phyloP scores from a whole-genome alignment of 2,329 filamentous ascomycete species.

The Aotearoamyces nothofagi region DNA sequence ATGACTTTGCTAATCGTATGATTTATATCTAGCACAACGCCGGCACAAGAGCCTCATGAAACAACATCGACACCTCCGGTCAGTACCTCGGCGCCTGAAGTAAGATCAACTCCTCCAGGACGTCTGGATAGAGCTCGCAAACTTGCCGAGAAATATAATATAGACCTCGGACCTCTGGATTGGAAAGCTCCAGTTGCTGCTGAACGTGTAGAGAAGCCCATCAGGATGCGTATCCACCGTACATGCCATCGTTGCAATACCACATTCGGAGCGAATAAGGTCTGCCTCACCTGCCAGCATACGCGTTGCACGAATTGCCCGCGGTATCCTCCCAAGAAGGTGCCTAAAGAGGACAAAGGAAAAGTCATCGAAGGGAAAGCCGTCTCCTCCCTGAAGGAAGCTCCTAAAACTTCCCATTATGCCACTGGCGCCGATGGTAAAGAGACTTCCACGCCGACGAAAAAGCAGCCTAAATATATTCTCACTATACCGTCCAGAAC shows the following conservation, averaged over 20 bases:
- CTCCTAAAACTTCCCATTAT: neutral
- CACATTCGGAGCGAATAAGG: constrained; percentile 56
- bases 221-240: constrained; percentile 63
- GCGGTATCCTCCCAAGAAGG: constrained; percentile 43
- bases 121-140: constrained; percentile 9
- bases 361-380: constrained; percentile 31
- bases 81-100: too few species aligned
- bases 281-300: constrained; percentile 67
- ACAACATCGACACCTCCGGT: neutral
- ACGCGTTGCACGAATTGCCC: constrained; percentile 67
- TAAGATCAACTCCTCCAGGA: neutral
- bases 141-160: constrained; percentile 21
- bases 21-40: neutral
- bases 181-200: constrained; percentile 10
- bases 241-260: constrained; percentile 71
- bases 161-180: constrained; percentile 20
- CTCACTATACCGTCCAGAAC: constrained; percentile 50
- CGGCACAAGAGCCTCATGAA: neutral
- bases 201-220: constrained; percentile 54
- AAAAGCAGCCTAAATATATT: constrained; percentile 27
- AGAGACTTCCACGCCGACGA: constrained; percentile 1
- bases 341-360: constrained; percentile 35
- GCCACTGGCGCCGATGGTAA: neutral
- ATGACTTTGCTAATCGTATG: neutral
- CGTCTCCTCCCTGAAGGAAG: constrained; percentile 7